Percentiles rank a stretch among this genome's conserved stretches.
phyloP scores from a whole-genome alignment of 1,284 basidiomycete species.

The Coniophora puteana region DNA sequence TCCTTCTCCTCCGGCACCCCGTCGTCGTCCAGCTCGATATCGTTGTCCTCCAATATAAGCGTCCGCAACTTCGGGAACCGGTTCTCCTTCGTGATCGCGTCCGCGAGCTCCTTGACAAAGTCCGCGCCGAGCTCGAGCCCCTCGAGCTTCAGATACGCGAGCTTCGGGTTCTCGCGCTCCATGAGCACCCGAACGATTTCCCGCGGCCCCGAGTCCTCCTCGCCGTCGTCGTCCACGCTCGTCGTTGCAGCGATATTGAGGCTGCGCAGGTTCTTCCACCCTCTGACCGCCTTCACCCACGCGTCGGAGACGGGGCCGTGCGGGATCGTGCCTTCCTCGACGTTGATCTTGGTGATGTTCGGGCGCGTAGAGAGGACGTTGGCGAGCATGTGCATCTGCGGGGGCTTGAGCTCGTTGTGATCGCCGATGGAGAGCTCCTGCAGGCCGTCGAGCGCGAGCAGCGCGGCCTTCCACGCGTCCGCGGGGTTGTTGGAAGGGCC shows the following conservation, averaged over 20 bases:
- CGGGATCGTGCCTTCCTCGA: too few species aligned
- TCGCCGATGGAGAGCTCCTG: constrained; percentile 64
- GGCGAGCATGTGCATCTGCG: constrained; percentile 84
- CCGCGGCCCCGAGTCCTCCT: too few species aligned
- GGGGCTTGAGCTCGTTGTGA: constrained; percentile 65
- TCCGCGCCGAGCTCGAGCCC: constrained; percentile 85
- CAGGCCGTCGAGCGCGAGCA: constrained; percentile 74
- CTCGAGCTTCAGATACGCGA: constrained; percentile 79
- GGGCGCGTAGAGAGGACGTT: too few species aligned
- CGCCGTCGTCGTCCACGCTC: too few species aligned
- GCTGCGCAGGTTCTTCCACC: too few species aligned
- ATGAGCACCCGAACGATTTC: constrained; percentile 60
- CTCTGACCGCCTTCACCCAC: too few species aligned
- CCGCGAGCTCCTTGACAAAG: constrained; percentile 66
- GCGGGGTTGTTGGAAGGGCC: constrained; percentile 76
- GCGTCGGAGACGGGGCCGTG: too few species aligned
- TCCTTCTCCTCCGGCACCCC: constrained; percentile 63
- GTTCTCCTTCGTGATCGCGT: constrained; percentile 62
- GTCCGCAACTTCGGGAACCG: constrained; percentile 55
- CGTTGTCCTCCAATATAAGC: constrained; percentile 88
- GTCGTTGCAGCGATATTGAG: too few species aligned
- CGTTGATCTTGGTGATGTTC: too few species aligned
- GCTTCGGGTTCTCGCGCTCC: constrained; percentile 69
- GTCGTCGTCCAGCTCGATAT: constrained; percentile 80
- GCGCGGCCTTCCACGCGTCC: constrained; percentile 48